Evolutionary conservation across 768 basidiomycete species (phyloP), one percentile per base, ranked within the genome.

Genomic region (Lactifluus piperatus): DNA sequence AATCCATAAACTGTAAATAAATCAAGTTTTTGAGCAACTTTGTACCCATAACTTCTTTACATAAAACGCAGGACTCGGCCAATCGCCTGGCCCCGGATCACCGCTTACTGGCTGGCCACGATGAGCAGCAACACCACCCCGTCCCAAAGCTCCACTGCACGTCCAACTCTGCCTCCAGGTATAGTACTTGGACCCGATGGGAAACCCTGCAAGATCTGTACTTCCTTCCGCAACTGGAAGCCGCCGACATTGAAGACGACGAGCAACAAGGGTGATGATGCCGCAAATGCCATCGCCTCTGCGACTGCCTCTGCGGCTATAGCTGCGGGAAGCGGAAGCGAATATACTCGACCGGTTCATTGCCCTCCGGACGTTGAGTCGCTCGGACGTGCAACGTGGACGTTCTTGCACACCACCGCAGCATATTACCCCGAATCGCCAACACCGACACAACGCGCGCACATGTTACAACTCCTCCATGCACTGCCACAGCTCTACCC

Each of bases 351-450:
- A 22, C 81, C 81, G 1, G 73, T 75, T 5, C 77, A 88, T 56
- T 98, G 95, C 69, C 95, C 95, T 13, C 85, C 94, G 0, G 94
- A 97, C 71, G 85, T 86, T 46, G 91, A 94, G 68, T 78, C 83
- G 58, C 85, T 98, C 50, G 95, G 95, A 2, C 83, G 84, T 50
- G 88, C 94, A 46, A 95, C 95, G 1, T 97, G 95, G 95, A 87
- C 93, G 16, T 98, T 98, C 79, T 77, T 98, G 32, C 95, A 97
- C 68, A 86, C 93, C 9, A 87, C 95, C 5, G 94, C 94, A 0
- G 92, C 95, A 22, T 97, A 97, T 72, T 98, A 94, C 73, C 94
- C 95, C 27, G 82, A 86, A n/a, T 72, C 75, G 16, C 91, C 95
- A 0, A 82, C 85, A 0, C 77, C 83, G 1, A 74, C 75, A 6